Evolutionary conservation across 2,329 filamentous ascomycete species (phyloP), one percentile per base, ranked within the genome.

Genomic region (Cadophora gregata): DNA sequence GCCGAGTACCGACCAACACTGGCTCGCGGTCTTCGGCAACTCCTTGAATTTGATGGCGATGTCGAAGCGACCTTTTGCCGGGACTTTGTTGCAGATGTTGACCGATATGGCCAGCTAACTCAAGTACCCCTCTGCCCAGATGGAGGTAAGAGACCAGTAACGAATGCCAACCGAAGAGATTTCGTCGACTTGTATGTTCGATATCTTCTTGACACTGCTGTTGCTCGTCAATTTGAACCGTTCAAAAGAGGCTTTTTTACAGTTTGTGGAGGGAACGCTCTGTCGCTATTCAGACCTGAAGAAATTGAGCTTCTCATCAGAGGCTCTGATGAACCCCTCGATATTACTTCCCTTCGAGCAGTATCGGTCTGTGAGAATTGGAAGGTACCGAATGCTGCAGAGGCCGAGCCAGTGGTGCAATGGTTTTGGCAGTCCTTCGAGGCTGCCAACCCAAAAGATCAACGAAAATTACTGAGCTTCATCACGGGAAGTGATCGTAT

Each of bases 211-310:
- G 93, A 97, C 73, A 88, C 85, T 7, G 86, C 92, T 0, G 91
- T 97, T 1, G 82, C 86, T 47, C 86, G 92, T 48, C 93, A 97
- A 75, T 97, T 96, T 71, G 93, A 97, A 76, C 93, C 94, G 0
- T 97, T 97, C 83, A 96, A 96, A 77, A 88, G 93, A 63, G 94
- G 94, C 0, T 97, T 97, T 79, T 97, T 93, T 77, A 96, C 92
- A 0, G 93, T 97, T 31, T 97, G 93, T 76, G 92, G 91, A 42
- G 93, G 93, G 42, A 97, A 96, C 76, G 93, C 94, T 0, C 83
- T 97, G 42, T 93, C 90, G 0, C 85, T 97, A 1, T 97, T 97
- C 78, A 87, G 92, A 19, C 91, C 94, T 0, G 93, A 97, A 77
- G 94, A 97, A 77, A 96, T 97, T 69, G 94, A 97, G 77, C 85